Base-by-base conservation (phyloP, 305 asterid genomes). In the Striga hermonthica region DNA sequence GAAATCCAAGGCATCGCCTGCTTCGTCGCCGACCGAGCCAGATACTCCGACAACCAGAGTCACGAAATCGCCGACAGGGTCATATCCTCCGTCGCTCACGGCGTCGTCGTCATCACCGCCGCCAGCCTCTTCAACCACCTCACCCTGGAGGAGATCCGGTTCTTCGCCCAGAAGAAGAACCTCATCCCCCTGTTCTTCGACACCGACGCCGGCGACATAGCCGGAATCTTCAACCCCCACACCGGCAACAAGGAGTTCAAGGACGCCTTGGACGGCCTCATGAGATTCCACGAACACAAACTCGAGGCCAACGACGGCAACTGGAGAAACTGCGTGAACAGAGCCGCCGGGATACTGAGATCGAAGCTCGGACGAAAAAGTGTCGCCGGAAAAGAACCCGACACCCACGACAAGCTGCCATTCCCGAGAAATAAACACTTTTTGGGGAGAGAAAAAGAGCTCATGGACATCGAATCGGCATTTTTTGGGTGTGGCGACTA, bases 1-100 rank as follows among this genome's bases (percentile, higher is more conserved):
- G 97, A 90, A 83, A 74, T 84, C 22, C 97, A 86, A 64, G 97
- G 97, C 10, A 88, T 90, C 59, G 95, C 96, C 48, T 86, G 93
- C 41, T 90, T 90, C 59, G 82, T 84, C 9, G 93, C 96, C 2
- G 96, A 90, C 55, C 78, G 97, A 55, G 89, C 91, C 2, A 86
- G 82, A 10, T 90, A 84, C 38, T 78, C 81, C 3, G 93, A 84
- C 44, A 83, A 74, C 37, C 97, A 88, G 75, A 90, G 93, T 79
- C 95, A 88, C 41, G 96, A 84, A 68, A 88, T 83, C 69, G 97
- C 95, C 34, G 95, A 91, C 74, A 82, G 95, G 37, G 91, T 88
- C 43, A 86, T 88, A 13, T 88, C 93, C 77, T 86, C 96, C 8
- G 96, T 81, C 5, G 56, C 87, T 5, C 86, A 65, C 43, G 96